Base-by-base conservation (phyloP, 2,329 filamentous ascomycete species). In the Parastagonospora nodorum region DNA sequence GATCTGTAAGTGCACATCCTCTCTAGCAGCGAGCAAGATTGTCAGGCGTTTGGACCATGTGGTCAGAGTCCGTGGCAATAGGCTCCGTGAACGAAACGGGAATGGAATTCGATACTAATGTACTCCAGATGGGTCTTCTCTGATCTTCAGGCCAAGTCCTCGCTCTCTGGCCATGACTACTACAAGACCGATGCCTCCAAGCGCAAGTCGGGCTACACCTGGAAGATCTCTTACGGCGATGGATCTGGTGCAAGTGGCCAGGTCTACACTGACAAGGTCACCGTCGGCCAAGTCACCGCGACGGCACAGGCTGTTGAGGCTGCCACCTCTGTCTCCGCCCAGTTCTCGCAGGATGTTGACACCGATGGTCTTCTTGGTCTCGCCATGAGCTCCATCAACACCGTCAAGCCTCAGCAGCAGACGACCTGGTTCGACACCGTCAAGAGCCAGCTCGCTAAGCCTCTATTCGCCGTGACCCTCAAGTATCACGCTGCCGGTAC, bases 171-270 rank as follows among this genome's bases (percentile, higher is more conserved):
- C 4, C 86, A 88, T 61, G 66, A 73, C 33, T 68, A 84, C 60
- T 90, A 90, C 73, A 75, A 78, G 36, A 82, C 83, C 4, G 60
- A 69, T 32, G 49, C 72, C 2, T 78, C 79, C 24, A 78, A 77
- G 55, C 68, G 77, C 38, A 60, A 84, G 42, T 55, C 53, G 2
- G 82, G 82, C 16, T 74, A 77, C 55, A 78, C 72, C 19, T 89
- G 86, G 85, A 69, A 72, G 6, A 86, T 89, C 63, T 74, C 67
- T 12, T 90, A 90, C 60, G 86, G 84, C 19, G 88, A 90, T 58
- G 84, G 84, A 11, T 84, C 83, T 38, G 78, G 78, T 33, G 87
- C 87, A 14, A 77, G 72, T 39, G 88, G 88, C 36, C 80, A 81
- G 42, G 87, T 90, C 47, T 88, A 87, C 72, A 79, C 77, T 28